Base-by-base conservation (phyloP, 2,329 filamentous ascomycete species). In the Clarireedia paspali region DNA sequence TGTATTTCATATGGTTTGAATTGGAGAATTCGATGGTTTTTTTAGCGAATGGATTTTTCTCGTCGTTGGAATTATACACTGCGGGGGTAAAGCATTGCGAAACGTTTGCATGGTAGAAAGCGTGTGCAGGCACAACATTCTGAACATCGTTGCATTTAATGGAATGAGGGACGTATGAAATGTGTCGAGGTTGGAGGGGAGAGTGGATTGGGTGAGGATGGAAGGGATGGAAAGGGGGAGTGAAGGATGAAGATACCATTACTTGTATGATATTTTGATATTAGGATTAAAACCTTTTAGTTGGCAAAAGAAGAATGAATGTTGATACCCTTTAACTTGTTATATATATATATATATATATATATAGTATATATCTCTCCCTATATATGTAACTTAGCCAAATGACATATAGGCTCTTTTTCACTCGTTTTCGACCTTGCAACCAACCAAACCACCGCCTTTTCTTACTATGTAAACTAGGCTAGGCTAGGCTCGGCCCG, bases 201-300 rank as follows among this genome's bases (percentile, higher is more conserved):
- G 9, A 20, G 12, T 9, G 10, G 27, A 24, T 24, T 36, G 24
- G 39, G 6, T 17, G 26, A 44, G 36, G 20, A 50, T 24, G 47
- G 14, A n/a, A 20, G 4, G 9, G 26, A 23, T n/a, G 10, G 27
- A 24, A 17, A 26, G n/a, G 34, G 7, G 39, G 27, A 45, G 26
- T 34, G 12, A 38, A 50, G 6, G 53, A 44, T 23, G 17, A 17
- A 26, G 53, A 56, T 55, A 55, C 53, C 53, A 50, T 55, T 55
- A 45, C 45, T 45, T 55, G 53, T 55, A 55, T 55, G 53, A 55
- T 55, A 55, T 38, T 27, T 45, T 45, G 27, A 42, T 15, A 34
- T 26, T 24, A 54, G 45, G 45, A 54, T 49, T 55, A 44, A 40
- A 14, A 40, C 14, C 15, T 40, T 40, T n/a, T 40, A 40, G 17